These are phyloP conservation scores for Candida multigemmis DNA, from an alignment of 805 yeast species.

Conservation along the genomic window DNA sequence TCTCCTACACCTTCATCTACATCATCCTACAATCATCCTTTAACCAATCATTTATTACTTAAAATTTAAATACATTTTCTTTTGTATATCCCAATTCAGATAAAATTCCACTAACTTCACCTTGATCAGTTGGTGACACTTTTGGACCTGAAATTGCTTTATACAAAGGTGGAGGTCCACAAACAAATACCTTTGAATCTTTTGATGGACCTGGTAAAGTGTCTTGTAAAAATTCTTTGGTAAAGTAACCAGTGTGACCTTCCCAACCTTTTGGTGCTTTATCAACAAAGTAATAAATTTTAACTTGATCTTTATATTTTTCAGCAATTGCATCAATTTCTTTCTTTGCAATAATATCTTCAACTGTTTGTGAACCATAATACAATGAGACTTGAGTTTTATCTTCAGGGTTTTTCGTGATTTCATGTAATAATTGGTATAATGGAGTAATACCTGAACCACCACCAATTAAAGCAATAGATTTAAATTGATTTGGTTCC, in stretches of 20 bases:
- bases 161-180: constrained; percentile 95
- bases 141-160: constrained; percentile 81
- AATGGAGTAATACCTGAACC: constrained; percentile 97
- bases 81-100: constrained; percentile 82
- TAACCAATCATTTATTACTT: constrained; percentile 8
- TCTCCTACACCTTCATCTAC: background rate
- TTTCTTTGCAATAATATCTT: constrained; percentile 73
- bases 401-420: constrained; percentile 74
- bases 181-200: constrained; percentile 65
- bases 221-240: constrained; percentile 59
- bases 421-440: constrained; percentile 74
- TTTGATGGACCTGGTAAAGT: constrained; percentile 53
- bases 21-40: background rate
- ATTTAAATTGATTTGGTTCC: constrained; percentile 75
- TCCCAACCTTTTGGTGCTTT: constrained; percentile 39
- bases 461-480: constrained; percentile 82
- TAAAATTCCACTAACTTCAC: constrained; percentile 83
- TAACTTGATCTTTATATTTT: constrained; percentile 70
- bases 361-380: constrained; percentile 70
- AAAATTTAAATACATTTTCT: constrained; percentile 86
- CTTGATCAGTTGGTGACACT: constrained; percentile 84
- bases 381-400: constrained; percentile 78
- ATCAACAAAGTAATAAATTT: constrained; percentile 75
- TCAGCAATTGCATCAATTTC: constrained; percentile 65
- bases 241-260: constrained; percentile 67